These are phyloP conservation scores for Fusarium sp. DNA, from an alignment of 2,329 filamentous ascomycete genomes.

Conservation along the genomic window DNA sequence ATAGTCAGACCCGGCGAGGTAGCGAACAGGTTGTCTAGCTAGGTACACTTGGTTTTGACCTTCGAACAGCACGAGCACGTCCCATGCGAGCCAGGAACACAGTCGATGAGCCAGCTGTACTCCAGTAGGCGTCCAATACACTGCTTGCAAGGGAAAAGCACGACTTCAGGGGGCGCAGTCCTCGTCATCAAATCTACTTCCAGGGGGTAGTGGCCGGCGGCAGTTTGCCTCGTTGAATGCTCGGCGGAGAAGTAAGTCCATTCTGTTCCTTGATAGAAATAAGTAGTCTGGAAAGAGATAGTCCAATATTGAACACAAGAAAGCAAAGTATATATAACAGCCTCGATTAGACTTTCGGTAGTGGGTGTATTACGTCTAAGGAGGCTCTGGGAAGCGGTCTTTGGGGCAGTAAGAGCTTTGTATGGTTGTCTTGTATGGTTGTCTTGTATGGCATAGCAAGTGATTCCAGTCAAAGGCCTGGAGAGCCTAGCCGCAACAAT, in stretches of 20 bases:
- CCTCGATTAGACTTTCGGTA: background rate
- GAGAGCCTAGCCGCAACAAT: background rate
- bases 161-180: background rate
- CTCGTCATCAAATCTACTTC: too few relatives aligned
- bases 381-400: background rate
- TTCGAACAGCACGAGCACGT: background rate
- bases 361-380: background rate
- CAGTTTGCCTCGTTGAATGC: background rate
- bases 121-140: accelerated
- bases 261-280: background rate
- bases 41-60: accelerated
- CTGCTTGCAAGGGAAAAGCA: background rate
- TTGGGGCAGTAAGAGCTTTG: background rate
- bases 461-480: background rate
- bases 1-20: background rate
- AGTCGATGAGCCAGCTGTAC: accelerated
- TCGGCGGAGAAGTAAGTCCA: background rate
- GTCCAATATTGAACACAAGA: background rate
- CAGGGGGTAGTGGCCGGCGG: background rate
- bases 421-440: background rate
- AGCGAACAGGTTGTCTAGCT: accelerated
- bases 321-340: background rate
- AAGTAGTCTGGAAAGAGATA: too few relatives aligned
- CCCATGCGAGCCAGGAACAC: background rate
- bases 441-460: background rate